Conservation (phyloP, 2,329 filamentous ascomycete genomes). For the Beauveria bassiana region DNA sequence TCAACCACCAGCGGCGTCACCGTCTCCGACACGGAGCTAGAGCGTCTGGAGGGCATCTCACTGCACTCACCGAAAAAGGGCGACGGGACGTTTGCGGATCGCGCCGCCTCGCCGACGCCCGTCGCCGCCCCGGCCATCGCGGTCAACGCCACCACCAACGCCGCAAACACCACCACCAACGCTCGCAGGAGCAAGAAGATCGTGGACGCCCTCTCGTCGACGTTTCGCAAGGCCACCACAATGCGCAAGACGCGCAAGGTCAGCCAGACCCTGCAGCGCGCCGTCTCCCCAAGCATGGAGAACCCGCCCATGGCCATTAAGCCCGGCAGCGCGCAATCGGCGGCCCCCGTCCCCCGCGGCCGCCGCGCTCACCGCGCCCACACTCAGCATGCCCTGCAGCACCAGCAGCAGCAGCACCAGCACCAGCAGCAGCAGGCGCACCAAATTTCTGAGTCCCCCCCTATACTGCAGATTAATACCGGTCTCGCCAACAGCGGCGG, state of each 20-base stretch:
- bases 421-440: constrained; percentile 3
- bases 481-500: constrained; percentile 15
- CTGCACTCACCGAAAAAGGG: constrained; percentile 29
- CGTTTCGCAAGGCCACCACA: constrained; percentile 29
- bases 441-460: constrained; percentile 12
- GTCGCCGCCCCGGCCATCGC: background rate
- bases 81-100: constrained; percentile 2
- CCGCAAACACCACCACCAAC: constrained; percentile 10
- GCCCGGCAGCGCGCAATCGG: constrained; percentile 19
- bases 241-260: constrained; percentile 24
- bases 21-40: constrained; percentile 41
- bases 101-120: constrained; percentile 22
- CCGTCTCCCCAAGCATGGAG: constrained; percentile 26
- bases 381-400: constrained; percentile 5
- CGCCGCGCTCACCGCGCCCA: constrained; percentile 18
- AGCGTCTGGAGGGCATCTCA: constrained; percentile 40
- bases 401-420: background rate
- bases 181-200: constrained; percentile 31
- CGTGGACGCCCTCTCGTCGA: constrained; percentile 34
- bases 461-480: constrained; percentile 19
- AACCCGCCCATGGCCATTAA: constrained; percentile 27
- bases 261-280: constrained; percentile 14
- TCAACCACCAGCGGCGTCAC: background rate
- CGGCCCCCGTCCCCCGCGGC: background rate
- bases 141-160: constrained; percentile 16